These are phyloP conservation scores for Colletotrichum tabaci DNA, from an alignment of 2,329 filamentous ascomycete genomes.

Conservation along the genomic window DNA sequence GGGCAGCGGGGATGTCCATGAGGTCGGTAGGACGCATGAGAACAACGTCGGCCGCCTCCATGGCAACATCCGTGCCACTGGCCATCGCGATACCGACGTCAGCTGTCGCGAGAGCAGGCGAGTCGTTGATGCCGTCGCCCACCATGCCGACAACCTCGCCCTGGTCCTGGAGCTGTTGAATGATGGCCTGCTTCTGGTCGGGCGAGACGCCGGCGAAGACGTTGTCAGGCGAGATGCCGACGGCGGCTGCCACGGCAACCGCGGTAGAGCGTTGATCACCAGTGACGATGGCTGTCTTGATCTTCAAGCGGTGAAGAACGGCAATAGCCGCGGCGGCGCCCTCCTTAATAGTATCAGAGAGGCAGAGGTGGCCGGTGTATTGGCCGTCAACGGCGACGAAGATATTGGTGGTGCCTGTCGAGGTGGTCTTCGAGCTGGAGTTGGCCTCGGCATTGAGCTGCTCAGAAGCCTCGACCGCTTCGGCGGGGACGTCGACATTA, in stretches of 20 bases:
- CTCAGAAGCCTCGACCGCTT: conserved; percentile 75
- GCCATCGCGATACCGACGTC: conserved; percentile 94
- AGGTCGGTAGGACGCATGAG: conserved; percentile 94
- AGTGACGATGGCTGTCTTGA: conserved; percentile 92
- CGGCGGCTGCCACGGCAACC: conserved; percentile 83
- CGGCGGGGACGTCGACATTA: conserved; percentile 75
- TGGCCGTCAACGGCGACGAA: conserved; percentile 88
- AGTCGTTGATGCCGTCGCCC: conserved; percentile 98
- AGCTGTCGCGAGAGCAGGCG: conserved; percentile 91
- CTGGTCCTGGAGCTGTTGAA: conserved; percentile 80
- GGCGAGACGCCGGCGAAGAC: conserved; percentile 92
- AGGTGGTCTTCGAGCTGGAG: conserved; percentile 51
- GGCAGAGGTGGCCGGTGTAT: conserved; percentile 86
- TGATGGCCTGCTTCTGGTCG: conserved; percentile 89
- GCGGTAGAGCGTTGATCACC: conserved; percentile 92
- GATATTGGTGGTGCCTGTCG: conserved; percentile 87
- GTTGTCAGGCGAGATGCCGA: conserved; percentile 83
- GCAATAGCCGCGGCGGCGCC: conserved; percentile 85
- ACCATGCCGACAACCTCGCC: conserved; percentile 95
- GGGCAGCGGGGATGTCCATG: conserved; percentile 90
- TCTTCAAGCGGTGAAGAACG: conserved; percentile 86
- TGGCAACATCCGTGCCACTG: conserved; percentile 94
- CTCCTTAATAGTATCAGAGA: conserved; percentile 93
- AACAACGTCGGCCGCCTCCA: conserved; percentile 96
- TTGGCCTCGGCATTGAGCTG: conserved; percentile 65